Base-by-base conservation (phyloP, 2,329 filamentous ascomycete species). In the Diplodia mutila region DNA sequence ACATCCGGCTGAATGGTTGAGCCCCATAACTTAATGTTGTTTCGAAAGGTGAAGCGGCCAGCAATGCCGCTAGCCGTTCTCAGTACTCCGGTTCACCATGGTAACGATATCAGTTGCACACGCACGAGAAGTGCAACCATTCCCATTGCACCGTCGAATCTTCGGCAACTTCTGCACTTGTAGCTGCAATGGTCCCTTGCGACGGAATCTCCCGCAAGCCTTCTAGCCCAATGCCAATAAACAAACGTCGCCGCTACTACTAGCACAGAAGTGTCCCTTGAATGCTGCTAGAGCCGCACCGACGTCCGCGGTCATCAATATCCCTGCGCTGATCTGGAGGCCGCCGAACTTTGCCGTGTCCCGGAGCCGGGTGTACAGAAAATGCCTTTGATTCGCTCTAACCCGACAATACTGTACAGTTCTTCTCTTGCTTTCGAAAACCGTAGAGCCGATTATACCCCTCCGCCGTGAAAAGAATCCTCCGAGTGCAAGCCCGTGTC, bases 341-440 rank as follows among this genome's bases (percentile, higher is more conserved):
- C 34, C 42, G 37, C 59, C 23, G 27, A 27, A 51, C n/a, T 61
- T 46, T 34, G 59, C 59, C 59, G 49, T 61, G 29, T 61, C 27
- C 48, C 49, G 48, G n/a, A 54, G 39, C 64, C 52, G 25, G 18
- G 29, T 66, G 64, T 57, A 66, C 64, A 66, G 52, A 57, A 27
- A 61, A 54, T 66, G 64, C 64, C 64, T 54, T 66, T 57, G 27
- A 48, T 49, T 54, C 59, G 52, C 51, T 66, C 64, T 66, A 66
- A 55, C 27, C 64, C 39, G 51, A 66, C 64, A 57, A 49, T 66
- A 66, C 64, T 66, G 39, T 66, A 66, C 64, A 66, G 64, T 39
- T 49, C 23, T 37, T 53, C 37, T 49, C 48, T 25, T 57, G 23
- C 48, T 37, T 5, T 48, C 37, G 2, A 8, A 66, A 14, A n/a